A percentile compares a stretch with the other conserved stretches of the same genome.
Evolutionary conservation across 495 filamentous ascomycete genomes (phyloP).

Genomic region (Margaritispora aquatica): DNA sequence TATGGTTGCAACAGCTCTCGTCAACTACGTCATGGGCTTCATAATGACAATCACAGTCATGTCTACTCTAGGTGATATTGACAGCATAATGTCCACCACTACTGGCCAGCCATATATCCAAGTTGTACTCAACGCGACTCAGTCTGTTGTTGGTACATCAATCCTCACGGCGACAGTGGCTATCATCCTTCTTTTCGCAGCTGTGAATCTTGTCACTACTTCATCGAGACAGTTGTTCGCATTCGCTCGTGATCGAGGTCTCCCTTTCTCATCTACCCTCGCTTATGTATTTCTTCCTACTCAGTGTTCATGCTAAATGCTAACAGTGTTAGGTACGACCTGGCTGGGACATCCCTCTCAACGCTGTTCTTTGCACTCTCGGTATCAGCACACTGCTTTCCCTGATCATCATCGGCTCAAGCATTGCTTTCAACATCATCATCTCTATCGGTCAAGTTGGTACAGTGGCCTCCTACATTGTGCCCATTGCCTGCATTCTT

Average conservation of each 20-base stretch:
- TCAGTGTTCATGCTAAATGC: constrained; percentile 4
- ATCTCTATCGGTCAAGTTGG: constrained; percentile 32
- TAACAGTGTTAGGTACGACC: constrained; percentile 35
- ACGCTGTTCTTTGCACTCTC: constrained; percentile 42
- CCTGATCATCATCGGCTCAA: constrained; percentile 27
- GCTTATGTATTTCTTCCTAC: constrained; percentile 33
- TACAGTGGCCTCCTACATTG: constrained; percentile 43
- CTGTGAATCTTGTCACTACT: constrained; percentile 48
- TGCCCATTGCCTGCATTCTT: constrained; percentile 41
- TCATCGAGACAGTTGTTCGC: constrained; percentile 53
- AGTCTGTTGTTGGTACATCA: constrained; percentile 31
- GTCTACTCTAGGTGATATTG: constrained; percentile 39
- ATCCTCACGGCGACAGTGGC: constrained; percentile 43
- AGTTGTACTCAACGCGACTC: constrained; percentile 42
- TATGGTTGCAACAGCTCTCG: constrained; percentile 40
- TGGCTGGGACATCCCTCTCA: constrained; percentile 45
- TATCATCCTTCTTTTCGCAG: constrained; percentile 40
- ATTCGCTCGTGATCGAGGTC: constrained; percentile 49
- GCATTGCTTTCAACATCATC: constrained; percentile 40
- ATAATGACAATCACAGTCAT: constrained; percentile 46
- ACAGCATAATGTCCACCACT: constrained; percentile 26
- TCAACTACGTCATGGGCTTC: constrained; percentile 47
- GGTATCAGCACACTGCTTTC: constrained; percentile 28
- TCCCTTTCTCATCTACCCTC: constrained; percentile 49
- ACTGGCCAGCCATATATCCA: constrained; percentile 46